Percentiles rank a stretch among this genome's conserved stretches.
Conservation (phyloP, 306 rosid species). For the Trifolium dubium region DNA sequence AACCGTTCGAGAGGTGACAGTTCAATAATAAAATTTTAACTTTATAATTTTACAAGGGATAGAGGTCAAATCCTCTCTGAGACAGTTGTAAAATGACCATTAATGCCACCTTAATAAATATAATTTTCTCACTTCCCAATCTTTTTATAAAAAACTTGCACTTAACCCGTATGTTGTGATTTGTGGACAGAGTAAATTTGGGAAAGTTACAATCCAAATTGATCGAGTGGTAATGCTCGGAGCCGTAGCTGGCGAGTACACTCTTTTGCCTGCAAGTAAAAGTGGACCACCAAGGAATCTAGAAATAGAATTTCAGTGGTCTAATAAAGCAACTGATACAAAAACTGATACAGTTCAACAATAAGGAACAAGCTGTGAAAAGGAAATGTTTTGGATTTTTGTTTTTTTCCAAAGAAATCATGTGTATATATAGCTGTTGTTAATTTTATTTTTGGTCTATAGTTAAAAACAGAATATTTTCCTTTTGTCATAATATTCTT, state of each 20-base stretch:
- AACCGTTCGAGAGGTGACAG: neutral
- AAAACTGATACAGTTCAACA: constrained; percentile 8
- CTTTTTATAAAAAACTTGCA: neutral
- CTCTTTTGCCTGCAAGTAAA: constrained; percentile 89
- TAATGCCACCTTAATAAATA: too few species aligned
- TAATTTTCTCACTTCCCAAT: too few species aligned
- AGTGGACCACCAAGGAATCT: constrained; percentile 88
- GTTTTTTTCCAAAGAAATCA: constrained; percentile 39
- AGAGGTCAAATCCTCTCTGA: too few species aligned
- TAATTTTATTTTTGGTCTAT: constrained; percentile 43
- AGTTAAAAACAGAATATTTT: constrained; percentile 39
- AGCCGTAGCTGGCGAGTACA: constrained; percentile 94
- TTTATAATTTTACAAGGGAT: too few species aligned
- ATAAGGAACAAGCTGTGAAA: constrained; percentile 36
- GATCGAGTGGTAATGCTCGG: constrained; percentile 98
- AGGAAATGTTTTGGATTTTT: constrained; percentile 51
- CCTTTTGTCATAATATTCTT: constrained; percentile 65
- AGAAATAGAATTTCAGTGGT: constrained; percentile 99
- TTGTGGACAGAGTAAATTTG: constrained; percentile 80
- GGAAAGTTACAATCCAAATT: constrained; percentile 96
- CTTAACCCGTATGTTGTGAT: constrained; percentile 29
- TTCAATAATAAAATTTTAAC: too few species aligned
- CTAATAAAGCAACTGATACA: constrained; percentile 79
- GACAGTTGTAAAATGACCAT: too few species aligned
- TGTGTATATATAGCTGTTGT: constrained; percentile 67